Evolutionary conservation across 768 basidiomycete genomes (phyloP).

Genomic region (Amanita inopinata): DNA sequence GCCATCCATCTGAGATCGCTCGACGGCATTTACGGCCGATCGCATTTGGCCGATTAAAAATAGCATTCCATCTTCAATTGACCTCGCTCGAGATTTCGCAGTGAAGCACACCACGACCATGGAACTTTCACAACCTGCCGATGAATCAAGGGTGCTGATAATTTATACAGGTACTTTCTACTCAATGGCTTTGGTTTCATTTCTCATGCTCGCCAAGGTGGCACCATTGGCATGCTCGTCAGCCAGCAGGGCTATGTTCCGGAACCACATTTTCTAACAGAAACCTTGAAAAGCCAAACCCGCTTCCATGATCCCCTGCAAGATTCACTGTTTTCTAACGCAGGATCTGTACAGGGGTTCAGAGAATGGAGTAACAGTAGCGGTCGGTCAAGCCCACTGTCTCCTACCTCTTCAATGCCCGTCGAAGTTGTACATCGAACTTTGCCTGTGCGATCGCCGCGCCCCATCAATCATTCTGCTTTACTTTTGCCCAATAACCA

Average conservation of each 20-base stretch:
- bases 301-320: conserved; percentile 90
- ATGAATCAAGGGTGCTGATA: conserved; percentile 76
- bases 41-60: no score
- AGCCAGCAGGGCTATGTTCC: conserved; percentile 72
- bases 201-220: conserved; percentile 29
- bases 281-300: conserved; percentile 71
- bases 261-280: conserved; percentile 81
- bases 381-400: conserved; percentile 45
- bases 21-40: no score
- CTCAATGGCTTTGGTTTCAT: conserved; percentile 1
- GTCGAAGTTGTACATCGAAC: conserved; percentile 25
- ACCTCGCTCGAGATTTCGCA: no score
- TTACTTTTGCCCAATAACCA: conserved; percentile 23
- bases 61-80: not conserved
- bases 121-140: conserved; percentile 39
- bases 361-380: conserved; percentile 60
- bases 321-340: conserved; percentile 78
- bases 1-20: no score
- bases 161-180: conserved; percentile 60
- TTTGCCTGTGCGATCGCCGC: conserved; percentile 56
- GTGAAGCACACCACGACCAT: conserved; percentile 8
- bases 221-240: conserved; percentile 85
- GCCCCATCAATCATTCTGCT: conserved; percentile 46
- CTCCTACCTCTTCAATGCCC: conserved; percentile 15
- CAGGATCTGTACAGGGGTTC: conserved; percentile 70